A percentile compares a stretch with the other conserved stretches of the same genome.
Conservation (phyloP, 306 rosid species). For the Ziziphus jujuba region DNA sequence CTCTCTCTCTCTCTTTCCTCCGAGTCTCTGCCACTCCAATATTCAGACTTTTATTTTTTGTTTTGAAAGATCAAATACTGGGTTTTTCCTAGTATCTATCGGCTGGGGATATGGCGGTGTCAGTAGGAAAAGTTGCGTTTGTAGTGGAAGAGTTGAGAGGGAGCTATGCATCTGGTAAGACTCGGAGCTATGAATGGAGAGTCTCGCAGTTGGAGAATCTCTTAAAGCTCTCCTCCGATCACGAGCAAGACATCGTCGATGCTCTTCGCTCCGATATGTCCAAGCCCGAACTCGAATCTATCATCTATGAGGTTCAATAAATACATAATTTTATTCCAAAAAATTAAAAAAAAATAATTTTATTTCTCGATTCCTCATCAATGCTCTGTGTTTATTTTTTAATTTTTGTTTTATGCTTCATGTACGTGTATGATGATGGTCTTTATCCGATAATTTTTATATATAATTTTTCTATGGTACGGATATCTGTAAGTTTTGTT, state of each 20-base stretch:
- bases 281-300: slow-evolving; percentile 69
- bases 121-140: slow-evolving; percentile 24
- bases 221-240: slow-evolving; percentile 21
- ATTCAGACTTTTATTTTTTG: neutral
- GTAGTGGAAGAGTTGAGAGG: slow-evolving; percentile 22
- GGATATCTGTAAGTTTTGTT: too few species aligned
- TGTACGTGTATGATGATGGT: neutral
- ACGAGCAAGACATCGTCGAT: slow-evolving; percentile 36
- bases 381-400: neutral
- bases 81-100: neutral
- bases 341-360: too few species aligned
- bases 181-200: slow-evolving; percentile 46
- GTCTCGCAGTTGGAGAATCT: slow-evolving; percentile 37
- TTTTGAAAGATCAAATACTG: slow-evolving; percentile 1
- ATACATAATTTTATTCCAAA: too few species aligned
- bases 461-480: too few species aligned
- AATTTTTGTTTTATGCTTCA: too few species aligned
- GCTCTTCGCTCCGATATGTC: slow-evolving; percentile 53
- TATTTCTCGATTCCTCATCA: neutral
- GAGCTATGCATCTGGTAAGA: slow-evolving; percentile 28
- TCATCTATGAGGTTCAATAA: slow-evolving; percentile 54
- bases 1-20: too few species aligned
- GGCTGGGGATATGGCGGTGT: slow-evolving; percentile 2
- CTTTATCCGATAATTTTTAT: neutral
- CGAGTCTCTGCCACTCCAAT: too few species aligned